These are phyloP conservation scores for Gossypium laxum DNA, from an alignment of 441 rosid genomes.

Conservation along the genomic window DNA sequence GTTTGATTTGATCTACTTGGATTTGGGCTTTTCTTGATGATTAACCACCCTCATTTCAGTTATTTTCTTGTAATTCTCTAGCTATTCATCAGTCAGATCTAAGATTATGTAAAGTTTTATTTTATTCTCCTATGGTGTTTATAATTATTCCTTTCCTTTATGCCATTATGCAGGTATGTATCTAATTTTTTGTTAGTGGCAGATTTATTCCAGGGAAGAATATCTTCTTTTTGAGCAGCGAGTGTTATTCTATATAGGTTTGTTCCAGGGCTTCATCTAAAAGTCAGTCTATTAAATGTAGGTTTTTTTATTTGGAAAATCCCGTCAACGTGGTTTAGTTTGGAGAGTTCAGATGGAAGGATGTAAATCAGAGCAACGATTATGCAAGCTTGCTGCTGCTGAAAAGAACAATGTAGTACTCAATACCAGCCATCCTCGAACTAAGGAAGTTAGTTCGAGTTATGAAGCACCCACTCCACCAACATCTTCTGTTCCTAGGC, in stretches of 20 bases:
- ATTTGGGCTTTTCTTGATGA: slow-evolving; percentile 26
- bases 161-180: slow-evolving; percentile 33
- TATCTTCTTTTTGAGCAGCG: slow-evolving; percentile 37
- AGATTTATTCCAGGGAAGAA: slow-evolving; percentile 50
- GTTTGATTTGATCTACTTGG: slow-evolving; percentile 30
- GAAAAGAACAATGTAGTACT: slow-evolving; percentile 56
- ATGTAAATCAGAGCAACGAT: slow-evolving; percentile 34
- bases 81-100: slow-evolving; percentile 33
- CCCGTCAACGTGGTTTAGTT: slow-evolving; percentile 49
- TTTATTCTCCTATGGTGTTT: slow-evolving; percentile 17
- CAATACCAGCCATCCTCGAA: slow-evolving; percentile 44
- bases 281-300: slow-evolving; percentile 25
- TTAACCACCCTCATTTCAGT: slow-evolving; percentile 22
- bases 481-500: slow-evolving; percentile 32
- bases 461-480: slow-evolving; percentile 64
- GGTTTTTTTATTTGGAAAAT: slow-evolving; percentile 19
- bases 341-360: slow-evolving; percentile 71
- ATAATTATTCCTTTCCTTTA: slow-evolving; percentile 32
- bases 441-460: slow-evolving; percentile 65
- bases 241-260: slow-evolving; percentile 19
- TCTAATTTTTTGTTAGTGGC: slow-evolving; percentile 46
- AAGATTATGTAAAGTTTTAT: slow-evolving; percentile 43
- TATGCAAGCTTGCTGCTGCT: slow-evolving; percentile 36
- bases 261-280: slow-evolving; percentile 20
- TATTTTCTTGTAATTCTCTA: slow-evolving; percentile 20